Percentiles rank a stretch among this genome's conserved stretches.
These are phyloP conservation scores for Tephrocybe rancida DNA, from an alignment of 768 basidiomycete species.

Conservation along the genomic window DNA sequence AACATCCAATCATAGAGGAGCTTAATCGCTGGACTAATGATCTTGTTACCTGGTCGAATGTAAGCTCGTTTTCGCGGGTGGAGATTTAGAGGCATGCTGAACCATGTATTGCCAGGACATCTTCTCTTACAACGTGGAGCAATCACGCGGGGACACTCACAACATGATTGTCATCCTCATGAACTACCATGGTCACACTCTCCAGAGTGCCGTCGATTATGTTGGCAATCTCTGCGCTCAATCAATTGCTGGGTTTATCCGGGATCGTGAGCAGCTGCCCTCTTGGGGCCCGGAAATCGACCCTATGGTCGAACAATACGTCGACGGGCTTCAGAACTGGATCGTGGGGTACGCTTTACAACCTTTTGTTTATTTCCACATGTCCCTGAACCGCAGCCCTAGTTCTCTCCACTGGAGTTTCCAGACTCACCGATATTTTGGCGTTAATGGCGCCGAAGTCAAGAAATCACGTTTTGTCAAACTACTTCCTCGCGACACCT, in stretches of 20 bases:
- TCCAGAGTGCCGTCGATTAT: constrained; percentile 66
- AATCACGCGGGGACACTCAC: constrained; percentile 67
- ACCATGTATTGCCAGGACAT: constrained; percentile 51
- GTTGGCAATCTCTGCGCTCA: constrained; percentile 63
- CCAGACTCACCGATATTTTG: constrained; percentile 70
- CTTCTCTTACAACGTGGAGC: constrained; percentile 77
- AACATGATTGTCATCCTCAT: constrained; percentile 78
- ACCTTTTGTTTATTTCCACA: background rate
- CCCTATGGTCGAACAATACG: constrained; percentile 55
- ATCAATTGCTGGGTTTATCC: constrained; percentile 54
- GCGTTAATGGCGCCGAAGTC: constrained; percentile 51
- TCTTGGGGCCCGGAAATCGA: constrained; percentile 67
- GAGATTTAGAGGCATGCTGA: background rate
- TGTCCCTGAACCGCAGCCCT: constrained; percentile 3
- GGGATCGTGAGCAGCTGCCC: constrained; percentile 50
- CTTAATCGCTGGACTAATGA: constrained; percentile 75
- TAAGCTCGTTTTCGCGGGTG: constrained; percentile 31
- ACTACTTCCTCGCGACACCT: constrained; percentile 40
- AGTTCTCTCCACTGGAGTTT: constrained; percentile 75
- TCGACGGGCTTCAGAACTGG: constrained; percentile 70
- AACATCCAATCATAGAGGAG: constrained; percentile 60
- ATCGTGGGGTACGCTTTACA: constrained; percentile 56
- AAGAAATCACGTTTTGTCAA: constrained; percentile 56
- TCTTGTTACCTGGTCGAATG: constrained; percentile 84
- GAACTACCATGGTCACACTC: constrained; percentile 53